Evolutionary conservation across 495 filamentous ascomycete genomes (phyloP).

Genomic region (Penicillium atrosanguineum): DNA sequence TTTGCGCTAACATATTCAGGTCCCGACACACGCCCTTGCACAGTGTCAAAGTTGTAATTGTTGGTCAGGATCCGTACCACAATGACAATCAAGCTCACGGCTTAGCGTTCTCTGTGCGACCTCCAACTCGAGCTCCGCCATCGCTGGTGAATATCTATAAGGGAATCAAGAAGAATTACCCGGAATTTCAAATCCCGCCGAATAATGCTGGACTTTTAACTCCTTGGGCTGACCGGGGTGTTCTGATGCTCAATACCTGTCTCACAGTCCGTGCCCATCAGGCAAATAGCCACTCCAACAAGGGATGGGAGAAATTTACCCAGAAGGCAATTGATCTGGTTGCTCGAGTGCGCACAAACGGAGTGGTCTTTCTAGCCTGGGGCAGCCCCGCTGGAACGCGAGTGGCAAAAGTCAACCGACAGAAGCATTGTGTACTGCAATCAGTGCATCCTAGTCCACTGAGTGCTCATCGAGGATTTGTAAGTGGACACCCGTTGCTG

Average conservation of each 20-base stretch:
- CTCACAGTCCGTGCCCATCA: conserved; percentile 87
- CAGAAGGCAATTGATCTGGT: conserved; percentile 87
- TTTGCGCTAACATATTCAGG: conserved; percentile 42
- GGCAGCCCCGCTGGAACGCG: conserved; percentile 76
- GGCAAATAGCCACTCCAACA: conserved; percentile 75
- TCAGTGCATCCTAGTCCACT: conserved; percentile 89
- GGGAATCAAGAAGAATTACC: conserved; percentile 82
- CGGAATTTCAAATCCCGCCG: conserved; percentile 69
- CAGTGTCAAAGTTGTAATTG: conserved; percentile 81
- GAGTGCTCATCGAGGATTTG: conserved; percentile 74
- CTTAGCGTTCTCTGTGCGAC: conserved; percentile 87
- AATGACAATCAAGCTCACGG: conserved; percentile 94
- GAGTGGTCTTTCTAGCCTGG: conserved; percentile 96
- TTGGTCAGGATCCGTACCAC: conserved; percentile 98
- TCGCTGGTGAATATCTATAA: conserved; percentile 91
- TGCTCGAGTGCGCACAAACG: conserved; percentile 64
- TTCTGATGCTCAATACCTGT: conserved; percentile 89
- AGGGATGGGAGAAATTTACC: conserved; percentile 91
- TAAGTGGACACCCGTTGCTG: conserved; percentile 22
- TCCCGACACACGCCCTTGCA: conserved; percentile 85
- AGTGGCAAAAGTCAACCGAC: conserved; percentile 63
- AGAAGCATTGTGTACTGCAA: conserved; percentile 75
- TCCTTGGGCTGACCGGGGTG: conserved; percentile 90
- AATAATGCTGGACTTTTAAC: conserved; percentile 77
- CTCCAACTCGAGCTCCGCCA: conserved; percentile 82